phyloP scores from a whole-genome alignment of 1,139 yeast species.

The Blastobotrys malaysiensis region DNA sequence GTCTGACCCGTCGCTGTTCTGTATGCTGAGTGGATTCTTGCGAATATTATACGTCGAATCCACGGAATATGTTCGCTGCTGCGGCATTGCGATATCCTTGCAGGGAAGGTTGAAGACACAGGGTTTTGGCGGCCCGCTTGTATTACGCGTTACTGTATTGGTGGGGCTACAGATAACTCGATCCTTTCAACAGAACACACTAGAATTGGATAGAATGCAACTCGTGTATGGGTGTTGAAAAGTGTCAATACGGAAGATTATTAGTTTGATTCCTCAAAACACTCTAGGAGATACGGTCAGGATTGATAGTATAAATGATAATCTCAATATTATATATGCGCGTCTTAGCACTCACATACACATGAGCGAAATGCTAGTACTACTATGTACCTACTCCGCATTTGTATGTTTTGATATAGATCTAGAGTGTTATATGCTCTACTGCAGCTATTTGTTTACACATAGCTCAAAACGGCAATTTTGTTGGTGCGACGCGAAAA shows the following conservation, averaged over 20 bases:
- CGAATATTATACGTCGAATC: constrained; percentile 11
- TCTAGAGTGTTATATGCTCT: not conserved
- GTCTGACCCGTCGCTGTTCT: constrained; percentile 31
- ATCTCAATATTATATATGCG: not conserved
- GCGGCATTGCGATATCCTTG: constrained; percentile 3
- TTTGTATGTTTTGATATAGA: not conserved
- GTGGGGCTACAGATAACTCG: not conserved
- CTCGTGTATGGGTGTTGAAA: not conserved
- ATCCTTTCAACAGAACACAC: not conserved
- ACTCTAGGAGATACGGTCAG: not conserved
- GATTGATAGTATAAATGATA: not conserved
- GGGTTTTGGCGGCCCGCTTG: not conserved
- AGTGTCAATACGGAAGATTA: too few relatives aligned
- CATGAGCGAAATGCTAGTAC: not conserved
- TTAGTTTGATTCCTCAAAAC: not conserved
- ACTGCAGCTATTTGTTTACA: not conserved
- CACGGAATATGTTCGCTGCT: constrained; percentile 4
- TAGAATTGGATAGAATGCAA: too few relatives aligned
- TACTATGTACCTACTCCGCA: not conserved
- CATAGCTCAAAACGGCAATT: not conserved
- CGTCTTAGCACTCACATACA: not conserved
- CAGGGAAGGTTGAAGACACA: not conserved
- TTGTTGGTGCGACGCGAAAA: not conserved
- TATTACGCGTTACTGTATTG: not conserved
- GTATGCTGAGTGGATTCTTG: constrained; percentile 26